phyloP scores from a whole-genome alignment of 2,329 filamentous ascomycete genomes.

The Calonectria multiphialidica region DNA sequence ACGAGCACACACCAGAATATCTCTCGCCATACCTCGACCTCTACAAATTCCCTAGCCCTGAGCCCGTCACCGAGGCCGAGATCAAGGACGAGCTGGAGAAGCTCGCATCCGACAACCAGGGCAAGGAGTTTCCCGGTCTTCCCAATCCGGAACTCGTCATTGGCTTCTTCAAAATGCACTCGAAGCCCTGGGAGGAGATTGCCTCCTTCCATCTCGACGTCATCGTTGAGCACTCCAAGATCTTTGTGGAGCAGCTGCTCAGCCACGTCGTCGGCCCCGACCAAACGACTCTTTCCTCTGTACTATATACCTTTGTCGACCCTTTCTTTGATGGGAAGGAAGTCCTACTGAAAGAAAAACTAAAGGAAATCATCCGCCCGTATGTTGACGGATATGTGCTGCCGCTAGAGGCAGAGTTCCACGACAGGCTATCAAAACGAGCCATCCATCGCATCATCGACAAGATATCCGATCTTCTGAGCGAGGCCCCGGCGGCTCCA shows the following conservation, averaged over 20 bases:
- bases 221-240: constrained; percentile 45
- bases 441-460: constrained; percentile 24
- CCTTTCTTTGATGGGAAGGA: constrained; percentile 51
- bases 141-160: constrained; percentile 52
- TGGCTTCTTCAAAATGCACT: constrained; percentile 54
- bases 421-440: constrained; percentile 22
- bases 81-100: constrained; percentile 46
- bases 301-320: constrained; percentile 42
- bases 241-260: constrained; percentile 53
- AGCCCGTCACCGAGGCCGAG: constrained; percentile 20
- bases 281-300: constrained; percentile 27
- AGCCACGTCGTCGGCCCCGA: constrained; percentile 44
- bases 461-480: constrained; percentile 25
- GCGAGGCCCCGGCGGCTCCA: constrained; percentile 21
- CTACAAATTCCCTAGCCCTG: constrained; percentile 47
- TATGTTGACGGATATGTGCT: constrained; percentile 47
- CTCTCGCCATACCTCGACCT: constrained; percentile 45
- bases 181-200: constrained; percentile 53
- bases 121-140: constrained; percentile 54
- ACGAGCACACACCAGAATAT: constrained; percentile 35
- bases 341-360: constrained; percentile 45
- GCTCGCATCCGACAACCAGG: constrained; percentile 52
- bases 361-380: constrained; percentile 55
- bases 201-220: constrained; percentile 50
- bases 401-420: constrained; percentile 48